Percentiles rank a stretch among this genome's conserved stretches.
Conservation (phyloP, 371 early-diverging fungal genomes). For the Thermomucor indicae-seudaticae region DNA sequence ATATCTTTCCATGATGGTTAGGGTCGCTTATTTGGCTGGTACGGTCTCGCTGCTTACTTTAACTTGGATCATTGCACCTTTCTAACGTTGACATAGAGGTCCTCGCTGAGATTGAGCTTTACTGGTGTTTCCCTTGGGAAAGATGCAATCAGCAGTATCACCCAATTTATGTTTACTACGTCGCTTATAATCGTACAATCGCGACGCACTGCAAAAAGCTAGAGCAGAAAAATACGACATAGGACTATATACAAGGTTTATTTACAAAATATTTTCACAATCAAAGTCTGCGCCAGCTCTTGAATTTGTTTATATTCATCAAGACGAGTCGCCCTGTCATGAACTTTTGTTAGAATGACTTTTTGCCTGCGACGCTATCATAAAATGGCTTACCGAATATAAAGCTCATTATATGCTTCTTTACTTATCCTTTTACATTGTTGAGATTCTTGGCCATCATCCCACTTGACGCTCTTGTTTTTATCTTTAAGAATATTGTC, state of each 20-base stretch:
- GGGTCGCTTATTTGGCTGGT: slow-evolving; percentile 9
- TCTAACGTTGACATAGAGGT: not conserved
- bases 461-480: not conserved
- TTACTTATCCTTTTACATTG: no score
- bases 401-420: not conserved
- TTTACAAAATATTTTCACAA: not conserved
- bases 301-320: slow-evolving; percentile 1
- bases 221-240: not conserved
- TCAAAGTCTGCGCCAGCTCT: not conserved
- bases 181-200: slow-evolving; percentile 2
- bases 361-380: no score
- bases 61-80: not conserved
- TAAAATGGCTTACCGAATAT: not conserved
- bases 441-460: not conserved
- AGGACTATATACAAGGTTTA: no score
- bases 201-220: not conserved
- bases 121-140: slow-evolving; percentile 11
- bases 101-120: slow-evolving; percentile 4
- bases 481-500: not conserved
- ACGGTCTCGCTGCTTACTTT: not conserved
- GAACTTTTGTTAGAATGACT: no score
- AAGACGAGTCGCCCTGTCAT: not conserved
- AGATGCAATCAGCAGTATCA: slow-evolving; percentile 1
- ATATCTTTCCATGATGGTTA: not conserved
- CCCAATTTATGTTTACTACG: slow-evolving; percentile 6